Percentiles rank a stretch among this genome's conserved stretches.
Conservation (phyloP, 441 rosid species). For the Pelargonium citronellum region DNA sequence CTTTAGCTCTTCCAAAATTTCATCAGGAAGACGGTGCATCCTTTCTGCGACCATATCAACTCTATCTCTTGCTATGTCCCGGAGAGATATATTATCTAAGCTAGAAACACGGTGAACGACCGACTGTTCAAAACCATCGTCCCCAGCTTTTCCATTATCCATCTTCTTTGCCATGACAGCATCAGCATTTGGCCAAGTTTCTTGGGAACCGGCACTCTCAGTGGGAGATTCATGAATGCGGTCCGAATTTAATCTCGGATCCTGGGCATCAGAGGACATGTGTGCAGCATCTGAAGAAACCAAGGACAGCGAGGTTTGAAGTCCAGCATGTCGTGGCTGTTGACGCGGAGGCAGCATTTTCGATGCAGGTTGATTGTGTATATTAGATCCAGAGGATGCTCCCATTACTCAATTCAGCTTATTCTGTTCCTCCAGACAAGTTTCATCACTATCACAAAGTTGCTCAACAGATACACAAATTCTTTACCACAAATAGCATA, state of each 20-base stretch:
- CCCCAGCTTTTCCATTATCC: slow-evolving; percentile 62
- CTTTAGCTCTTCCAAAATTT: slow-evolving; percentile 74
- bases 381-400: slow-evolving; percentile 75
- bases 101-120: slow-evolving; percentile 56
- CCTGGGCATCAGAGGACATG: slow-evolving; percentile 49
- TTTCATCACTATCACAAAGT: neutral
- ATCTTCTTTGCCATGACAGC: slow-evolving; percentile 51
- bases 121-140: slow-evolving; percentile 58
- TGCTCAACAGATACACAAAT: neutral
- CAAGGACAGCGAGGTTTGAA: slow-evolving; percentile 64
- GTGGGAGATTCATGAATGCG: slow-evolving; percentile 79
- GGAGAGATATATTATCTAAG: slow-evolving; percentile 64
- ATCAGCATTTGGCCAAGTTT: slow-evolving; percentile 83
- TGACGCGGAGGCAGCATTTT: slow-evolving; percentile 88
- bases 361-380: slow-evolving; percentile 47
- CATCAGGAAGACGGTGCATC: slow-evolving; percentile 67
- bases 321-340: slow-evolving; percentile 53
- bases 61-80: slow-evolving; percentile 77
- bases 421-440: slow-evolving; percentile 21
- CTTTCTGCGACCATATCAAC: slow-evolving; percentile 70
- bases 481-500: neutral
- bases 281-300: slow-evolving; percentile 52
- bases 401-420: slow-evolving; percentile 46
- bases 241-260: slow-evolving; percentile 64
- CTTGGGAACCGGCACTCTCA: slow-evolving; percentile 92